Base-by-base conservation (phyloP, 1,284 basidiomycete species). In the Hemileccinum hortonii region DNA sequence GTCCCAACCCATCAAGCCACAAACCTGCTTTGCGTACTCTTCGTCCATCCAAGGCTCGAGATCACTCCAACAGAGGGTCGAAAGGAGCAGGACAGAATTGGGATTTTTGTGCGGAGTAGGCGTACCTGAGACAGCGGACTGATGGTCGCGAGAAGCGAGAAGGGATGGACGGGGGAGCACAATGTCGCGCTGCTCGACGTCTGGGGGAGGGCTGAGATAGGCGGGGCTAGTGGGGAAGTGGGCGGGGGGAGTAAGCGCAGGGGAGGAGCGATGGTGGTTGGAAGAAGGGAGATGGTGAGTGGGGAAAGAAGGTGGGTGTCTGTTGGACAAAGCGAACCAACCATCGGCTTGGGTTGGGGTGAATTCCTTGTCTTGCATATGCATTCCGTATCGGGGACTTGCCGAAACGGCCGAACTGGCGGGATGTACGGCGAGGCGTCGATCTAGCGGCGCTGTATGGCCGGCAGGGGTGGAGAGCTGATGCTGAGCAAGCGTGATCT, bases 1-100 rank as follows among this genome's bases (percentile, higher is more conserved):
- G 51, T 88, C 84, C 88, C 89, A 91, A 56, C 83, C 80, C 86
- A 90, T 88, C 64, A 91, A 75, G 50, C 69, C 73, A 69, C 87
- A 89, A 61, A 91, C 87, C 66, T 90, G 87, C 69, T 87, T 86
- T 42, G 83, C 87, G 74, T 92, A 93, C 67, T 90, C 86, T 79
- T 91, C 90, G 73, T 92, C 90, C 90, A 93, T 93, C 91, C 90
- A 93, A 61, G 86, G 83, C 70, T 93, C 91, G 52, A 92, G 79
- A 64, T 89, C 85, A 61, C 84, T 82, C 85, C 90, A 90, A 78
- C 83, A 88, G 54, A 92, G 82, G 21, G 86, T 85, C 37, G 77
- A 78, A 58, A 75, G 75, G 44, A 75, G 61, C 9, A 66, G 44
- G 62, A 58, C 52, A 49, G 72, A 61, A 55, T 63, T 70, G 37